Percentiles rank a stretch among this genome's conserved stretches.
Conservation (phyloP, 768 basidiomycete species). For the Tulasnella sp. region DNA sequence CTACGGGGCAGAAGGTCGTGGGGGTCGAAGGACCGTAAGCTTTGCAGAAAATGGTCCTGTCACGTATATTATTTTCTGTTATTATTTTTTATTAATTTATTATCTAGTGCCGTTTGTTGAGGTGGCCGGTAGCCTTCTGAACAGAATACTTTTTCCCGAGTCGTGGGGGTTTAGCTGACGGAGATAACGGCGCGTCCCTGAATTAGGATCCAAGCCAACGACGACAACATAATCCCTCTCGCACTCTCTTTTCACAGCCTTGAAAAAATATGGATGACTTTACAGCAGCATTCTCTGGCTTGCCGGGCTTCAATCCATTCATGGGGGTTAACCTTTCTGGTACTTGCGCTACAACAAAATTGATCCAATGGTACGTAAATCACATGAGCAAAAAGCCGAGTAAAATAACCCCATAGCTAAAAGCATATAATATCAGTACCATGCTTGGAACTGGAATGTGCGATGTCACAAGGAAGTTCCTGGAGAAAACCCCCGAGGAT, state of each 20-base stretch:
- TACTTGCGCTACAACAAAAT: not conserved
- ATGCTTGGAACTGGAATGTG: constrained; percentile 1
- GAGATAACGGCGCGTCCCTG: not conserved
- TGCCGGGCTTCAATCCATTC: not conserved
- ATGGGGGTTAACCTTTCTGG: constrained; percentile 1
- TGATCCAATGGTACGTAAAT: not conserved
- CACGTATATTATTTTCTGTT: not conserved
- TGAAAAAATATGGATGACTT: not conserved
- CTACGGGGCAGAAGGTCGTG: not conserved
- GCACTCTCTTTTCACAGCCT: not conserved
- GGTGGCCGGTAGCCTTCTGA: not conserved
- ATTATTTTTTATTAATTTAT: not conserved
- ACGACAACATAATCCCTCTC: not conserved
- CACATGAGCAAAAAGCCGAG: not conserved
- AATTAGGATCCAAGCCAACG: not conserved
- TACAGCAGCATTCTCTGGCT: not conserved
- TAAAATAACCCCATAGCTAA: not conserved
- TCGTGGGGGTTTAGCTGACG: not conserved
- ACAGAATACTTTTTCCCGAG: not conserved
- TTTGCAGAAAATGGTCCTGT: not conserved
- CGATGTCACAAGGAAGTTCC: not conserved
- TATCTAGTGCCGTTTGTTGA: not conserved
- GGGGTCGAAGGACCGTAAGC: not conserved
- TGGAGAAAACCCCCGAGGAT: not conserved
- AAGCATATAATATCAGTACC: not conserved